Percentiles rank a stretch among this genome's conserved stretches.
Conservation (phyloP, 139 green algal genomes). For the Trebouxia sp. region DNA sequence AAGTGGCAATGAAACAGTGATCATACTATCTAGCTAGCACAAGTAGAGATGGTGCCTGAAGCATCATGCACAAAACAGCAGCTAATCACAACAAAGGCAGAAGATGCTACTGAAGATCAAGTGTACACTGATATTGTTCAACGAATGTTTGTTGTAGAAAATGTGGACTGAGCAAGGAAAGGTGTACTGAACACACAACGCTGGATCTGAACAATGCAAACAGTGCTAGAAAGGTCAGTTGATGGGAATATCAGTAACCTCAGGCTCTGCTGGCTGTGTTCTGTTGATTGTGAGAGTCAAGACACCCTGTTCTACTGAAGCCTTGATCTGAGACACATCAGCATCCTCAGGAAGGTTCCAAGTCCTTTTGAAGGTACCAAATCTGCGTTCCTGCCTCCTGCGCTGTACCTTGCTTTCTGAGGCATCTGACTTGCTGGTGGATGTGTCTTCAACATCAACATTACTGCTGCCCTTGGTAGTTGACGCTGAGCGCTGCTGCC, state of each 20-base stretch:
- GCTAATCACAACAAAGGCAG: too few species aligned
- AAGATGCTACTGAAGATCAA: too few species aligned
- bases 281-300: slow-evolving; percentile 27
- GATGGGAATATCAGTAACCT: slow-evolving; percentile 21
- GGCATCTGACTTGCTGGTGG: neutral
- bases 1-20: too few species aligned
- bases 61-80: too few species aligned
- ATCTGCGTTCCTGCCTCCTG: slow-evolving; percentile 25
- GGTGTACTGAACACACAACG: too few species aligned
- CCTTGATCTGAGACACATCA: slow-evolving; percentile 13
- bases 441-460: neutral
- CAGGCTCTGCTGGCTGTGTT: slow-evolving; percentile 12
- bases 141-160: too few species aligned
- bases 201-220: too few species aligned
- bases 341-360: slow-evolving; percentile 36
- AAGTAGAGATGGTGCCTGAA: too few species aligned
- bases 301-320: slow-evolving; percentile 32
- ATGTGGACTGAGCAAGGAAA: too few species aligned
- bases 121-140: too few species aligned
- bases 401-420: neutral
- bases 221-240: neutral
- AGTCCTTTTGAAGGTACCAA: slow-evolving; percentile 35
- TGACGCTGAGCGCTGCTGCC: slow-evolving; percentile 3
- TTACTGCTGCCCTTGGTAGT: neutral
- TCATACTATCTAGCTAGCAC: too few species aligned